Evolutionary conservation across 1,284 basidiomycete genomes (phyloP).

Genomic region (Apiotrichum montevideense): DNA sequence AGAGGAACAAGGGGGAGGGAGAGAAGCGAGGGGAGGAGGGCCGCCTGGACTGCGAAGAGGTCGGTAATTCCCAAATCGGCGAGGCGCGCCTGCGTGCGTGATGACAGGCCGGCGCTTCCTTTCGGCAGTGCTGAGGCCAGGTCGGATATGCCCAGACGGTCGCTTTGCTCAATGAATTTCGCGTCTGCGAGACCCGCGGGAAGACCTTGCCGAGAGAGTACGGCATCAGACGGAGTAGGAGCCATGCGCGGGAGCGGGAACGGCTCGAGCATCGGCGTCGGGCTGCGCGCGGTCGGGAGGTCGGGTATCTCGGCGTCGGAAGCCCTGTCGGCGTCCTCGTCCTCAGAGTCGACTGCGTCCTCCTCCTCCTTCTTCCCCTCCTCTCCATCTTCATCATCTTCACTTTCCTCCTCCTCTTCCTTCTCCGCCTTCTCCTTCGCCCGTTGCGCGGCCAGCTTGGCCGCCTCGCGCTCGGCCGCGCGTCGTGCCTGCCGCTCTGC

Average conservation of each 20-base stretch:
- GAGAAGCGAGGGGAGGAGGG: conserved; percentile 38
- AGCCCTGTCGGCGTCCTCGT: conserved; percentile 15
- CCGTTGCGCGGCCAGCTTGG: background rate
- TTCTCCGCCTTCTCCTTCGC: conserved; percentile 6
- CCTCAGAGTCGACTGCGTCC: conserved; percentile 12
- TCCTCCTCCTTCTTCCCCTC: conserved; percentile 19
- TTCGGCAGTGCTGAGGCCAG: conserved; percentile 42
- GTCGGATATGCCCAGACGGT: conserved; percentile 51
- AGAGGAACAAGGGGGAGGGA: conserved; percentile 54
- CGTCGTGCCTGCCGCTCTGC: background rate
- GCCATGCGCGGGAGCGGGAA: conserved; percentile 69
- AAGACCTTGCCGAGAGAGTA: conserved; percentile 68
- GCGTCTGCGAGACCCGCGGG: conserved; percentile 68
- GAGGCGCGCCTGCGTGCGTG: conserved; percentile 59
- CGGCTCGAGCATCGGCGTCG: conserved; percentile 39
- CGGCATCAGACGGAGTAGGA: conserved; percentile 61
- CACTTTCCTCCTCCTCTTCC: conserved; percentile 14
- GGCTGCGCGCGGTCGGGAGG: conserved; percentile 14
- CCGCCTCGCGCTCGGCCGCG: background rate
- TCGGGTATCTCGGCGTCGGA: conserved; percentile 13
- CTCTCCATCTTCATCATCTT: background rate
- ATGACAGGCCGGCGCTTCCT: conserved; percentile 52
- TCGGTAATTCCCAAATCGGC: conserved; percentile 69
- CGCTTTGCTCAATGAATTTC: conserved; percentile 60
- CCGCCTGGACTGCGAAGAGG: conserved; percentile 61